These are phyloP conservation scores for Trichoderma asperelloides DNA, from an alignment of 495 filamentous ascomycete species.

Conservation along the genomic window DNA sequence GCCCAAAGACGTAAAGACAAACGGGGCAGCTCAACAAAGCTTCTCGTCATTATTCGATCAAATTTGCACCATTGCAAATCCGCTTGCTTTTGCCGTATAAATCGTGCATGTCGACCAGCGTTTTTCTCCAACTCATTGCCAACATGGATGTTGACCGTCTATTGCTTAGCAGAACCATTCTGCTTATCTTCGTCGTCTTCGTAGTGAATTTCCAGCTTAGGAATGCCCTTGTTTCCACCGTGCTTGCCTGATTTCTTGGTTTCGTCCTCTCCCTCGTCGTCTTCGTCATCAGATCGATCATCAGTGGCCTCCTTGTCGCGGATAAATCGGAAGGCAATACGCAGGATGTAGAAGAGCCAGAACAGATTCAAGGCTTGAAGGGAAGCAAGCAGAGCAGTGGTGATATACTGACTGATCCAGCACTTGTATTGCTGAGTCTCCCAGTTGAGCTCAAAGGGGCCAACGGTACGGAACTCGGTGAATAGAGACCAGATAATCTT, in stretches of 20 bases:
- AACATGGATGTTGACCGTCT: neutral
- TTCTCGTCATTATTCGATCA: neutral
- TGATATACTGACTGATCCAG: constrained; percentile 64
- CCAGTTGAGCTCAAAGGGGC: constrained; percentile 83
- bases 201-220: constrained; percentile 5
- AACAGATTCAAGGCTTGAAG: constrained; percentile 79
- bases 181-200: constrained; percentile 10
- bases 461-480: constrained; percentile 81
- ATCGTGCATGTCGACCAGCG: neutral
- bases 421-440: constrained; percentile 78
- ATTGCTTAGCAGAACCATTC: constrained; percentile 7
- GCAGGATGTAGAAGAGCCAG: constrained; percentile 76
- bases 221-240: neutral
- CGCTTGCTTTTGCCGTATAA: neutral
- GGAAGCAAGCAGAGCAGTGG: constrained; percentile 57
- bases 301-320: constrained; percentile 40
- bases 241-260: constrained; percentile 4
- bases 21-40: neutral
- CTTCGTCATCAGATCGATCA: constrained; percentile 42
- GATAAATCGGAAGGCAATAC: constrained; percentile 54
- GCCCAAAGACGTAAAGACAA: neutral
- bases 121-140: neutral
- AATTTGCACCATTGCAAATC: neutral
- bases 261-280: constrained; percentile 36
- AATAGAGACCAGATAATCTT: constrained; percentile 76